Conservation (phyloP, 768 basidiomycete genomes). For the Pulveroboletus sp. region DNA sequence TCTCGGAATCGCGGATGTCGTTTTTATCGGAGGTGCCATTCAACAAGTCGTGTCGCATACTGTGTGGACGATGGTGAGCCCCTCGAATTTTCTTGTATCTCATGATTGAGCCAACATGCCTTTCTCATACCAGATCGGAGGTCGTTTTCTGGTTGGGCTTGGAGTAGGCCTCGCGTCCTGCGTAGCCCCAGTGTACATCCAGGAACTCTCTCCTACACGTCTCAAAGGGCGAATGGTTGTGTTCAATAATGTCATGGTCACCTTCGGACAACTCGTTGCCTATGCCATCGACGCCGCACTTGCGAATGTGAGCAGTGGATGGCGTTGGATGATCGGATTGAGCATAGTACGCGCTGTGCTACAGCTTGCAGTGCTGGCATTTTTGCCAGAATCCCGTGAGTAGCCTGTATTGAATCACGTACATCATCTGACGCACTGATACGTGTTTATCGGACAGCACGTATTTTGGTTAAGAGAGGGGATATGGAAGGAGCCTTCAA, state of each 20-base stretch:
- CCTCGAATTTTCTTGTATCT: not conserved
- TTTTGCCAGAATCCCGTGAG: constrained; percentile 79
- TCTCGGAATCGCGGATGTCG: constrained; percentile 62
- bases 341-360: constrained; percentile 66
- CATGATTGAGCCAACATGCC: not conserved
- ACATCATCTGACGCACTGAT: not conserved
- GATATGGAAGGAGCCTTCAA: constrained; percentile 46
- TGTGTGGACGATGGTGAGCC: constrained; percentile 64
- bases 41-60: constrained; percentile 67
- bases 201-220: constrained; percentile 75
- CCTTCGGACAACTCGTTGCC: constrained; percentile 75
- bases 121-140: constrained; percentile 46
- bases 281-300: constrained; percentile 76
- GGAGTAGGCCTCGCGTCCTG: constrained; percentile 77
- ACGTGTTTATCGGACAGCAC: constrained; percentile 34
- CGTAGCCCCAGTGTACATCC: constrained; percentile 79
- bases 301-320: constrained; percentile 55
- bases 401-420: constrained; percentile 3
- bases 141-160: constrained; percentile 71
- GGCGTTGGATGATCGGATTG: constrained; percentile 84
- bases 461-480: constrained; percentile 64
- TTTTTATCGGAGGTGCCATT: constrained; percentile 75
- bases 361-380: constrained; percentile 57
- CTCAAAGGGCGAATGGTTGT: constrained; percentile 77
- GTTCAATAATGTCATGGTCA: constrained; percentile 82